Evolutionary conservation across 768 basidiomycete genomes (phyloP), one percentile per base, ranked within the genome.

Genomic region (Kwoniella newhampshirensis): DNA sequence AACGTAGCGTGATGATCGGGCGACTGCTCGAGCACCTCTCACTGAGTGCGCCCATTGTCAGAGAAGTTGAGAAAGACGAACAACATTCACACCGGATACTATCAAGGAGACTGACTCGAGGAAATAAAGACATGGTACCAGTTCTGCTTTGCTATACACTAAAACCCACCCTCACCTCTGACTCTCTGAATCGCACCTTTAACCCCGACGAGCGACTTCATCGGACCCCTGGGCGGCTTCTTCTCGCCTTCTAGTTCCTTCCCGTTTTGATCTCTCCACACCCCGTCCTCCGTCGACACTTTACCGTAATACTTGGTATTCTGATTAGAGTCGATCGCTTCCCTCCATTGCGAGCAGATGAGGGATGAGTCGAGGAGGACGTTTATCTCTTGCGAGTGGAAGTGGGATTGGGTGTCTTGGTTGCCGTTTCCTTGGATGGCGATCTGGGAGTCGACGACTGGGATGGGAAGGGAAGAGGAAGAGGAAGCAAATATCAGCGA

Each of bases 361-460:
- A 73, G 67, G 2, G 76, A 60, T 23, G 79, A 81, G 67, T 85
- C 84, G 41, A 84, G 73, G 73, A 85, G 78, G 53, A 84, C 75
- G 67, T 87, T 86, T 63, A 82, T 78, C 64, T 87, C 86, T 57
- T 85, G 82, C 40, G 83, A 84, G 71, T 87, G 86, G 75, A 78
- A 86, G 85, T 85, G 86, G 2, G 82, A 83, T 67, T 87, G 86
- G 2, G 85, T 55, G 79, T 80, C 82, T 68, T 86, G 85, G 68
- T 86, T 86, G 26, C 86, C 85, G 55, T 83, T 87, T 9, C 86
- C 86, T 28, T 79, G 78, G 57, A 87, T 86, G 18, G 80, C 85
- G 49, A 86, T 79, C 52, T 78, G 76, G 60, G 81, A 81, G 67
- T 87, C 86, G 52, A 86, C 78, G 35, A 82, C 78, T 80, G 83